These are phyloP conservation scores for Paramecium bursaria DNA, from an alignment of 73 alveolate species.

Conservation along the genomic window DNA sequence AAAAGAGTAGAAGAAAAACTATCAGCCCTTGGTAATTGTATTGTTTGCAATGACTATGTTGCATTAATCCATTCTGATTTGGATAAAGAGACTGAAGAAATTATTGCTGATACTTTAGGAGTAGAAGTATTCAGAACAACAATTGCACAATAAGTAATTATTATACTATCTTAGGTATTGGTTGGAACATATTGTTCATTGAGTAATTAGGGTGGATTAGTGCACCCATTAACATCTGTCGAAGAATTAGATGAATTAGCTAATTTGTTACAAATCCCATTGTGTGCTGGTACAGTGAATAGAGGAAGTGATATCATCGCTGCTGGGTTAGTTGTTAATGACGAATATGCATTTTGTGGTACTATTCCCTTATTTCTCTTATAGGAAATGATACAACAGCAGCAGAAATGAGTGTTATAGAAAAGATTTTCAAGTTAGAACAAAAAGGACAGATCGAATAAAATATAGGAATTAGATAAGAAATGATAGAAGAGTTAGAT, in stretches of 20 bases:
- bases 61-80: slow-evolving; percentile 99
- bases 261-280: slow-evolving; percentile 90
- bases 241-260: slow-evolving; percentile 97
- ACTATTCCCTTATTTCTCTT: background rate
- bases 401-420: slow-evolving; percentile 96
- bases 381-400: slow-evolving; percentile 94
- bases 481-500: slow-evolving; percentile 48
- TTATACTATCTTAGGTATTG: slow-evolving; percentile 66
- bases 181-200: slow-evolving; percentile 97
- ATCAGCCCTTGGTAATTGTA: slow-evolving; percentile 96
- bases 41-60: slow-evolving; percentile 98
- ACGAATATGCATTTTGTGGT: slow-evolving; percentile 97
- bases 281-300: slow-evolving; percentile 99
- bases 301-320: slow-evolving; percentile 97
- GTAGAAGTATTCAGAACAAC: slow-evolving; percentile 99
- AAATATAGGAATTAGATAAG: slow-evolving; percentile 43
- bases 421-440: slow-evolving; percentile 95
- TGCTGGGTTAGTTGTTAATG: slow-evolving; percentile 98
- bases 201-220: slow-evolving; percentile 97
- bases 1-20: slow-evolving; percentile 98
- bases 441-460: slow-evolving; percentile 67
- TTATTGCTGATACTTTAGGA: slow-evolving; percentile 94
- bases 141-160: slow-evolving; percentile 90
- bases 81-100: slow-evolving; percentile 99
- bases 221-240: slow-evolving; percentile 96